phyloP scores from a whole-genome alignment of 768 basidiomycete genomes.

The Lactarius sanguifluus region DNA sequence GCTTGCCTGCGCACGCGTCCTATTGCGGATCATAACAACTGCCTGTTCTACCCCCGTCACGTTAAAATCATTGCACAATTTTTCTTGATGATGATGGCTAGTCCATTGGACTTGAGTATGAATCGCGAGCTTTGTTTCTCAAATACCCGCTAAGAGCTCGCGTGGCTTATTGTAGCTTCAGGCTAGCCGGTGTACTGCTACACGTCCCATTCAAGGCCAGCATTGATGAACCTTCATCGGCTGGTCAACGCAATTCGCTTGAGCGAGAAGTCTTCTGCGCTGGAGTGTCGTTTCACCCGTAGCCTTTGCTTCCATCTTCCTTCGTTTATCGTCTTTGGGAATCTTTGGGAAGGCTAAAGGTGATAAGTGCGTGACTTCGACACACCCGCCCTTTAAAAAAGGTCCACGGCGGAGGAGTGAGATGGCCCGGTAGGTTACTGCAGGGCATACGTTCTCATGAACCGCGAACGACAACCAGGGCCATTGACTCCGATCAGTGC shows the following conservation, averaged over 20 bases:
- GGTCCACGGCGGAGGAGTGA: constrained; percentile 74
- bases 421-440: constrained; percentile 54
- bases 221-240: not conserved
- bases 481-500: constrained; percentile 44
- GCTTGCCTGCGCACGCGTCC: not conserved
- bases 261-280: constrained; percentile 58
- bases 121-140: not conserved
- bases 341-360: constrained; percentile 34
- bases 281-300: constrained; percentile 48
- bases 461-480: constrained; percentile 63
- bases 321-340: constrained; percentile 41
- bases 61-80: constrained; percentile 52
- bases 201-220: not conserved
- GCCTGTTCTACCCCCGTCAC: not conserved
- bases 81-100: constrained; percentile 34
- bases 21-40: constrained; percentile 31
- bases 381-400: constrained; percentile 42
- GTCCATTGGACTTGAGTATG: constrained; percentile 30
- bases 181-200: not conserved
- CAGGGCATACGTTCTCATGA: constrained; percentile 36
- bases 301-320: constrained; percentile 35
- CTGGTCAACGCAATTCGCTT: constrained; percentile 49
- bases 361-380: constrained; percentile 41
- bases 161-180: not conserved
- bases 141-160: not conserved